Percentiles rank a stretch among this genome's conserved stretches.
Evolutionary conservation across 1,139 yeast genomes (phyloP).

Genomic region (Taphrina communis): DNA sequence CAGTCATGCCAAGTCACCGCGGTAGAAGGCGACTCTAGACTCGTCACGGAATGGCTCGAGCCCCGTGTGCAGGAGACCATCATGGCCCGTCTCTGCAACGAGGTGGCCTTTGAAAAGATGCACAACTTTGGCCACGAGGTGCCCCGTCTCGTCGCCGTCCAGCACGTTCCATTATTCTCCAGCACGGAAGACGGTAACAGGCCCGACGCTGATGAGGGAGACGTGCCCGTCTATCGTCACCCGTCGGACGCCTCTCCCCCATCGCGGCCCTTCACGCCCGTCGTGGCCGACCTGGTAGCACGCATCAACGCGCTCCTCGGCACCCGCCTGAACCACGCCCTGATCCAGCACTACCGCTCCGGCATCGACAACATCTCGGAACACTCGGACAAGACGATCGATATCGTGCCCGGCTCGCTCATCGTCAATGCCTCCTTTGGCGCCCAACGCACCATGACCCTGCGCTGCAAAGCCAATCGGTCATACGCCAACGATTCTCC

Average conservation of each 20-base stretch:
- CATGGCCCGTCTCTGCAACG: slow-evolving; percentile 14
- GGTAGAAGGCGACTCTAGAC: slow-evolving; percentile 1
- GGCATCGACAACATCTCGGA: slow-evolving; percentile 46
- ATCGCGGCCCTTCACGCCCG: slow-evolving; percentile 40
- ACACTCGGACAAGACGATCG: slow-evolving; percentile 47
- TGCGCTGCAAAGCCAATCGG: slow-evolving; percentile 43
- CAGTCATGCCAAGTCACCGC: background rate
- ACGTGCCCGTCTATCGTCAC: slow-evolving; percentile 45
- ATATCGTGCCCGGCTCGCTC: slow-evolving; percentile 45
- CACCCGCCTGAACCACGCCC: slow-evolving; percentile 45
- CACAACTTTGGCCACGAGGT: slow-evolving; percentile 46
- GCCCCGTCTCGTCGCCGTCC: slow-evolving; percentile 46
- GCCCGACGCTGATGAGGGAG: slow-evolving; percentile 11
- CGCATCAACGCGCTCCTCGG: slow-evolving; percentile 38
- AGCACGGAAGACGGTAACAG: too few species aligned
- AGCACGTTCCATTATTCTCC: slow-evolving; percentile 37
- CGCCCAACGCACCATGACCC: slow-evolving; percentile 44
- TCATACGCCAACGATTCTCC: background rate
- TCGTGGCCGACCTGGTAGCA: slow-evolving; percentile 39
- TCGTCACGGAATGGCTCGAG: slow-evolving; percentile 2
- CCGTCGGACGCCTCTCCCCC: slow-evolving; percentile 45
- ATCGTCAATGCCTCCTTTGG: slow-evolving; percentile 46
- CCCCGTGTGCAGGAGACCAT: background rate
- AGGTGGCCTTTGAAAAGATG: slow-evolving; percentile 44
- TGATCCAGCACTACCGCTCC: slow-evolving; percentile 46